Percentiles rank a stretch among this genome's conserved stretches.
Conservation (phyloP, 164 flowering plant genomes). For the Vitis labrusca region DNA sequence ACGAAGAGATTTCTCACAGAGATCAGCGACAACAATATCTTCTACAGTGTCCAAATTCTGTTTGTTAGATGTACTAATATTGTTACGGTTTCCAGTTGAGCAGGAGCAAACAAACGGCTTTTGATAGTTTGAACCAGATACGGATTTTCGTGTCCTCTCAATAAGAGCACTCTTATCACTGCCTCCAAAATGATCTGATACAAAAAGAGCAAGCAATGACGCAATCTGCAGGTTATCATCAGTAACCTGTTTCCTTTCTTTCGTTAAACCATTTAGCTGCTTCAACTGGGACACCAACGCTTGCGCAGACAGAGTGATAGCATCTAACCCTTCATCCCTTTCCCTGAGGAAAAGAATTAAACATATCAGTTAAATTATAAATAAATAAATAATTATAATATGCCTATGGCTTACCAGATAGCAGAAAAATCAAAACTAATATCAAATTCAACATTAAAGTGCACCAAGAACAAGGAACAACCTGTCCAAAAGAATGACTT, state of each 20-base stretch:
- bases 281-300: slow-evolving; percentile 51
- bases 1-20: slow-evolving; percentile 79
- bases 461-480: slow-evolving; percentile 10
- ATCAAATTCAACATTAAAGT: neutral
- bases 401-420: no score
- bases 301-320: slow-evolving; percentile 65
- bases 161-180: slow-evolving; percentile 63
- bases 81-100: slow-evolving; percentile 56
- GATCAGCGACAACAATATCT: slow-evolving; percentile 46
- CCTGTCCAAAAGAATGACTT: slow-evolving; percentile 94
- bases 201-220: slow-evolving; percentile 88
- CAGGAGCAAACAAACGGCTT: slow-evolving; percentile 96
- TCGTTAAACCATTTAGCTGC: slow-evolving; percentile 33
- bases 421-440: no score
- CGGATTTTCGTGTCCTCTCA: slow-evolving; percentile 60
- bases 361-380: slow-evolving; percentile 3
- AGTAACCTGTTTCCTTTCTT: slow-evolving; percentile 21
- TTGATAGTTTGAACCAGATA: slow-evolving; percentile 67
- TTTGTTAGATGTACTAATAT: slow-evolving; percentile 13
- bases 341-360: slow-evolving; percentile 39
- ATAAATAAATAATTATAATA: neutral
- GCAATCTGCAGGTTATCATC: slow-evolving; percentile 64
- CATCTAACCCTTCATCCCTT: slow-evolving; percentile 78
- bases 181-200: slow-evolving; percentile 95
- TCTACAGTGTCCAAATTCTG: slow-evolving; percentile 29